A percentile compares a stretch with the other conserved stretches of the same genome.
Conservation (phyloP, 768 basidiomycete species). For the Mycena galericulata region DNA sequence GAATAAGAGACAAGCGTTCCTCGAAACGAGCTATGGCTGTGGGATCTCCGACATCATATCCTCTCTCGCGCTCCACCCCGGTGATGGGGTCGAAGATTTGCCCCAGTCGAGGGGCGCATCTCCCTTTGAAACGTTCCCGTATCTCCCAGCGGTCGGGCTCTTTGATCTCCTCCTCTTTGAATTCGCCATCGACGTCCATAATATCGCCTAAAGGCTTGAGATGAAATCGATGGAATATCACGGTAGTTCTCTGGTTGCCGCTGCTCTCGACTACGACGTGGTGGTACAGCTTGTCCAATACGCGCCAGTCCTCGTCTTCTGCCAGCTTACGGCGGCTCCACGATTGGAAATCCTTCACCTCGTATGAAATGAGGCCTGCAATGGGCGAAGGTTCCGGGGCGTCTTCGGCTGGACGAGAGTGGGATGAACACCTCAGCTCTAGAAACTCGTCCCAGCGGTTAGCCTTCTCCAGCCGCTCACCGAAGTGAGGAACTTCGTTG, state of each 20-base stretch:
- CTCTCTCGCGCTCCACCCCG: background rate
- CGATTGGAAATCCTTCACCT: background rate
- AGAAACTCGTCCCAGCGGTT: background rate
- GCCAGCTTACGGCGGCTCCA: background rate
- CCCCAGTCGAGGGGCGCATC: background rate
- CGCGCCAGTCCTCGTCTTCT: background rate
- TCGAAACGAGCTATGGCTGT: background rate
- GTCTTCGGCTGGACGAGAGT: background rate
- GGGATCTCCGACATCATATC: background rate
- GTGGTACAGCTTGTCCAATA: background rate
- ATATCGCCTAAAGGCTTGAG: background rate
- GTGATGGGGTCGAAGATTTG: background rate
- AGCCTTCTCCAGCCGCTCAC: background rate
- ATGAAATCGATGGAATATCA: background rate
- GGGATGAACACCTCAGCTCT: background rate
- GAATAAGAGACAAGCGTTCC: background rate
- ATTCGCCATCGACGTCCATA: background rate
- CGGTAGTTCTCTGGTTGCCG: background rate
- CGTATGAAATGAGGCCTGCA: background rate
- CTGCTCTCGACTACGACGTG: background rate
- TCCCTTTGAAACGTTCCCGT: background rate
- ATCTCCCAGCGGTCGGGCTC: background rate
- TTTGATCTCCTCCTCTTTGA: background rate
- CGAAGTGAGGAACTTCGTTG: background rate
- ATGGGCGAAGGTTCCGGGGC: background rate